Evolutionary conservation across 2,329 filamentous ascomycete species (phyloP).

Genomic region (Myriosclerotinia scirpicola): DNA sequence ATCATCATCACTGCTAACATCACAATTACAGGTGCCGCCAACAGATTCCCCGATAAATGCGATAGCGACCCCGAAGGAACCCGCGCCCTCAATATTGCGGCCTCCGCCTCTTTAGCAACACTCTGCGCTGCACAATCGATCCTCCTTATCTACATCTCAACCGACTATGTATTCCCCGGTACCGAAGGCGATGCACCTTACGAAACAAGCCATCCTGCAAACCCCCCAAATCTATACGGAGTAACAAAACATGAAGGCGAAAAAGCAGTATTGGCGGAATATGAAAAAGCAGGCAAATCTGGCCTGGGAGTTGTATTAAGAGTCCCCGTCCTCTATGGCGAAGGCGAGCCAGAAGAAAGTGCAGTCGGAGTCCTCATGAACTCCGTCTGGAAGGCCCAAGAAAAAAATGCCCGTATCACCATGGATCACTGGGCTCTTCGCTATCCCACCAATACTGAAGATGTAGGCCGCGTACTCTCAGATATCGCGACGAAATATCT

Average conservation of each 20-base stretch:
- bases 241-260: constrained; percentile 73
- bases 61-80: constrained; percentile 76
- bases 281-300: constrained; percentile 47
- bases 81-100: constrained; percentile 70
- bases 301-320: constrained; percentile 69
- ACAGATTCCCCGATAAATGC: constrained; percentile 84
- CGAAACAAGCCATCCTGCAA: constrained; percentile 58
- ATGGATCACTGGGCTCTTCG: constrained; percentile 87
- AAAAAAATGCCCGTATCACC: constrained; percentile 59
- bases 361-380: constrained; percentile 82
- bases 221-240: constrained; percentile 76
- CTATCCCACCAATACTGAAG: constrained; percentile 87
- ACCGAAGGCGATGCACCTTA: constrained; percentile 81
- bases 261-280: constrained; percentile 66
- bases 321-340: constrained; percentile 82
- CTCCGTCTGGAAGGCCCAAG: constrained; percentile 70
- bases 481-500: constrained; percentile 73
- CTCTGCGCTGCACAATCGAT: constrained; percentile 62
- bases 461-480: constrained; percentile 69
- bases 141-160: constrained; percentile 75
- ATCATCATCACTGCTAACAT: constrained; percentile 2
- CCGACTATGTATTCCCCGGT: constrained; percentile 78
- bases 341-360: constrained; percentile 72
- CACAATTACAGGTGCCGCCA: constrained; percentile 66
- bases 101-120: constrained; percentile 64